Base-by-base conservation (phyloP, 768 basidiomycete species). In the Hypholoma fasciculare region DNA sequence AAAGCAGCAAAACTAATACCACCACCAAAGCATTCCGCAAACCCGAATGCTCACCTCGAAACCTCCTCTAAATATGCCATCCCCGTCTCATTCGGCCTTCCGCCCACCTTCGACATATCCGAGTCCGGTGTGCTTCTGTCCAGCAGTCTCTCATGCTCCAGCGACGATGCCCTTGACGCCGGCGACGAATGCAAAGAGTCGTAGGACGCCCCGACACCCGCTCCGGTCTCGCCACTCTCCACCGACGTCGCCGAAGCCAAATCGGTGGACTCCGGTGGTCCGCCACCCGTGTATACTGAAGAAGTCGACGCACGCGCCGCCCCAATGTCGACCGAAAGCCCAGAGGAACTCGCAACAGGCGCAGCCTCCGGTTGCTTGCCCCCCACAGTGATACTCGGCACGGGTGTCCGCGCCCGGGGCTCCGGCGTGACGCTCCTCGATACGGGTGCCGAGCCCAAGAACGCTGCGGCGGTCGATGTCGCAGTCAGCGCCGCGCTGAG, bases 131-230 rank as follows among this genome's bases (percentile, higher is more conserved):
- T 63, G 59, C 65, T 65, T 52, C 69, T 63, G 60, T 65, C 64
- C 55, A 79, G 63, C 43, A 78, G 69, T 34, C 76, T 78, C 62
- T 75, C 76, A 63, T 73, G 72, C 20, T 71, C 71, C 27, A 49
- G 14, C 11, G 48, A 43, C 19, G 34, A 47, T 16, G 75, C 54
- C 17, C 70, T 66, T 2, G 77, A 79, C 49, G 79, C 79, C 4
- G 77, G 76, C 27, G 80, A 78, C 51, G 82, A 81, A 40, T 76
- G 76, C 39, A 81, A 68, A 48, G 72, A 68, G 55, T 76, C 78
- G 63, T 80, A 82, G 56, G 71, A 67, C 43, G 69, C 60, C 36
- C 52, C 58, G 40, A 40, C 49, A 3, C 55, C 58, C 44, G 57
- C 51, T 38, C 54, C 52, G 8, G 52, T 55, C 49, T 50, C 58